phyloP scores from a whole-genome alignment of 108 stramenopile genomes.

The Nitzschia putrida region DNA sequence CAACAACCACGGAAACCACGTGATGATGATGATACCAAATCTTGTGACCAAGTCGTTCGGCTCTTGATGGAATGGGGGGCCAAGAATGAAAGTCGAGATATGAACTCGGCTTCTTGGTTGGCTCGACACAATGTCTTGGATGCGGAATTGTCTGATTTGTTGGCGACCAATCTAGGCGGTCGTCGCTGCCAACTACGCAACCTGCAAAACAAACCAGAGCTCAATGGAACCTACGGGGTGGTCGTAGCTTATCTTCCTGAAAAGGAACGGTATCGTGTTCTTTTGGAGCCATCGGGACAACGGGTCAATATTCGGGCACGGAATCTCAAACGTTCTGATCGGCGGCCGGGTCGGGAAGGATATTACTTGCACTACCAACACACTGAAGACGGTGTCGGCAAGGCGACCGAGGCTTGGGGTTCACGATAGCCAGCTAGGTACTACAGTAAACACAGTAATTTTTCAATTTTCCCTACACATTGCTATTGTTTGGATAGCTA shows the following conservation, averaged over 20 bases:
- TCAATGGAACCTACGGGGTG: conserved; percentile 1
- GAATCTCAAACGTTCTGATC: not conserved
- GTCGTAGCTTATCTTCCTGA: not conserved
- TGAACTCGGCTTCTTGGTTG: not conserved
- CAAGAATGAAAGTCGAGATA: not conserved
- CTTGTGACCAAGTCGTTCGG: not conserved
- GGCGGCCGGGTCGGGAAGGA: not conserved
- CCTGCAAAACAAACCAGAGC: not conserved
- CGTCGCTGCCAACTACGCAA: not conserved
- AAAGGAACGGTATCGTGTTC: not conserved
- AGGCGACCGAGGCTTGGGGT: not conserved
- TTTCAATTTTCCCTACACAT: too few relatives aligned
- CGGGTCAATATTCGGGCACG: not conserved
- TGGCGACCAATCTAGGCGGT: not conserved
- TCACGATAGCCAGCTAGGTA: not conserved
- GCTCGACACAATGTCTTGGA: not conserved
- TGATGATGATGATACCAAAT: too few relatives aligned
- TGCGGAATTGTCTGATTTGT: not conserved
- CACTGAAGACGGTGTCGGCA: not conserved
- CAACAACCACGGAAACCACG: not conserved
- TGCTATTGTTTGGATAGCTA: too few relatives aligned
- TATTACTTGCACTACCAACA: not conserved
- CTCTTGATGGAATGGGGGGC: not conserved
- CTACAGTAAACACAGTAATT: too few relatives aligned
- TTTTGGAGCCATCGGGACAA: conserved; percentile 1